Evolutionary conservation across 78 protist genomes (phyloP).

Genomic region (Anaeramoeba ignava): DNA sequence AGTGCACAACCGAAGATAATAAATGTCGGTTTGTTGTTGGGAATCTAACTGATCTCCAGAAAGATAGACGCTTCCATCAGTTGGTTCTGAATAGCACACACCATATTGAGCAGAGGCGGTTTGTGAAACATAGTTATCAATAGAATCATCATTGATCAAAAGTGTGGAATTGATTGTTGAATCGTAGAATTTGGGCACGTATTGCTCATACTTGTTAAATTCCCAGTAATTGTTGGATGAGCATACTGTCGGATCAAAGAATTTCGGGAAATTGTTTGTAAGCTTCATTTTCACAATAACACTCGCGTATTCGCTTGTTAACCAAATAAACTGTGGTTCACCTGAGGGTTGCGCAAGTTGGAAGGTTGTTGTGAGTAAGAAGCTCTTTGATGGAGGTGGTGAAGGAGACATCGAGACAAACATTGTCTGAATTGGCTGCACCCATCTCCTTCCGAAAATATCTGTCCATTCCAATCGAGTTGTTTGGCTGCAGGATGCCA

Average conservation of each 20-base stretch:
- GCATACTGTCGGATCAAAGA: constrained; percentile 3
- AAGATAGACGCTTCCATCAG: neutral
- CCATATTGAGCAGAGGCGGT: neutral
- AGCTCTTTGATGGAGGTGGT: constrained; percentile 5
- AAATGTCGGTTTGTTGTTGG: neutral
- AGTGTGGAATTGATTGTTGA: no score
- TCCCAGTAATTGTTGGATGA: neutral
- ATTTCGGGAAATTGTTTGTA: neutral
- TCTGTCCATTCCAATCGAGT: constrained; percentile 4
- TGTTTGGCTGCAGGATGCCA: neutral
- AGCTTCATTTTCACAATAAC: neutral
- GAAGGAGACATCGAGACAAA: neutral
- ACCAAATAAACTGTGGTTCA: neutral
- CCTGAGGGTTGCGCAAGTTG: neutral
- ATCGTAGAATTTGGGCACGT: no score
- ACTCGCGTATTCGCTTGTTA: neutral
- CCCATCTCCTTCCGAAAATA: neutral
- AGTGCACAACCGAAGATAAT: neutral
- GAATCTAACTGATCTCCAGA: neutral
- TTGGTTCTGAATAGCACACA: neutral
- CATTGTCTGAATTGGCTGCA: neutral
- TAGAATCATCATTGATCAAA: no score
- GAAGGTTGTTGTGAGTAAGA: constrained; percentile 7
- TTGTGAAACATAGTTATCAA: no score
- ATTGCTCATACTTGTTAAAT: no score